Base-by-base conservation (phyloP, 208 protist genomes). In the Crithidia bombi region DNA sequence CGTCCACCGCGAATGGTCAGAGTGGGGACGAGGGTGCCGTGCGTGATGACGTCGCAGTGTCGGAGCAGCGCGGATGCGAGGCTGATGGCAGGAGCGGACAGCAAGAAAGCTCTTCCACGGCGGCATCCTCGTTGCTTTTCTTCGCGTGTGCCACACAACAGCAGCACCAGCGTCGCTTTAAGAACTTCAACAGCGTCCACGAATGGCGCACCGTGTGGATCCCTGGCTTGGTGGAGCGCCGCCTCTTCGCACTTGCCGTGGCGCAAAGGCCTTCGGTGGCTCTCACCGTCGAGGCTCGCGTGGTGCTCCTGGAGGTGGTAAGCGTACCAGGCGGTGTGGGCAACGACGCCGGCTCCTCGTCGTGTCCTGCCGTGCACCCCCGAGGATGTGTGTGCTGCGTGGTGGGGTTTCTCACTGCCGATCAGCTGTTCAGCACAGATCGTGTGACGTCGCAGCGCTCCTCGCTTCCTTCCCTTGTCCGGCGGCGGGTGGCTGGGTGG, bases 181-280 rank as follows among this genome's bases (percentile, higher is more conserved):
- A 21, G n/a, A 17, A 66, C 28, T 86, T 86, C 25, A 19, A 49
- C 6, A 30, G 12, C 12, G 64, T 75, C 2, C 14, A 28, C 1
- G 81, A 86, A 59, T 26, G 32, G 69, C 14, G 3, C 1, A 6
- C 55, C 33, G 26, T 41, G 47, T 63, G 59, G 59, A 33, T 66
- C 30, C 82, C 86, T 0, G 56, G 33, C 0, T 7, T 78, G 19
- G 77, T 85, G 21, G 86, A 87, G 63, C 73, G 72, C 21, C 69
- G 86, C 0, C 71, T 89, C 26, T 85, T 89, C 50, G 75, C 72
- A 9, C 54, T 88, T 32, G 83, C 78, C 9, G 69, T 68, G 32
- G 77, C 69, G 25, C 82, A 89, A 46, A 69, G 50, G 32, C 76
- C 74, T 0, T n/a, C 65, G 0, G 21, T 85, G 33, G 55, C 49